Evolutionary conservation across 495 filamentous ascomycete species (phyloP).

Genomic region (Penicillium coffeae): DNA sequence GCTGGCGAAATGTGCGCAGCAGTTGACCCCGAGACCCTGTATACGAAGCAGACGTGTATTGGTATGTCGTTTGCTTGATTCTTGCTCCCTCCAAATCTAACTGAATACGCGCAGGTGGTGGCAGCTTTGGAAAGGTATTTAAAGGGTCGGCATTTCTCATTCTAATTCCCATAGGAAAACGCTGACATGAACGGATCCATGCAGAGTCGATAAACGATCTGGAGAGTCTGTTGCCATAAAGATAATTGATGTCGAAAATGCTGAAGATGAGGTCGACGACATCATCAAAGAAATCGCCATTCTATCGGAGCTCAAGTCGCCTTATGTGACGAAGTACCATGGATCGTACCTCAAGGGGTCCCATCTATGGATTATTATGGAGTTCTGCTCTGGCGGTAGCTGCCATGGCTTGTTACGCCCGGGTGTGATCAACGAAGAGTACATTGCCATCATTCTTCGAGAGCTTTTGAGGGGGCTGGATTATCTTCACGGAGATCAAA

Average conservation of each 20-base stretch:
- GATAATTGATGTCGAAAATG: conserved; percentile 95
- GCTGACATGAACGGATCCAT: neutral
- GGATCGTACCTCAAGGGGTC: conserved; percentile 93
- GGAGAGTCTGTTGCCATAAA: conserved; percentile 91
- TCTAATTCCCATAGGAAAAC: conserved; percentile 24
- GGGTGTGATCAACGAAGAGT: conserved; percentile 84
- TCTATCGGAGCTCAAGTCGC: conserved; percentile 86
- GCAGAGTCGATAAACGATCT: conserved; percentile 76
- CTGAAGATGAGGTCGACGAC: conserved; percentile 97
- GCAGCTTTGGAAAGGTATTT: conserved; percentile 93
- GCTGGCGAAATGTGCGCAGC: conserved; percentile 35
- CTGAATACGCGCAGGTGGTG: conserved; percentile 53
- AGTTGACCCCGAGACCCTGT: conserved; percentile 80
- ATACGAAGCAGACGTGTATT: conserved; percentile 92
- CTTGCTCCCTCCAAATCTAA: neutral
- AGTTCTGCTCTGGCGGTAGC: conserved; percentile 90
- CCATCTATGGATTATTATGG: conserved; percentile 97
- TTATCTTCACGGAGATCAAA: conserved; percentile 91
- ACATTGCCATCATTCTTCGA: conserved; percentile 89
- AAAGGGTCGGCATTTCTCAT: conserved; percentile 61
- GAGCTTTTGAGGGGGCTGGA: conserved; percentile 88
- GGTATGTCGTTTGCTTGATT: conserved; percentile 50
- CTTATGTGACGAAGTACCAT: conserved; percentile 94
- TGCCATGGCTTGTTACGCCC: conserved; percentile 90
- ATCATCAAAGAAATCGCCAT: conserved; percentile 98